A percentile compares a stretch with the other conserved stretches of the same genome.
These are phyloP conservation scores for Nematocida ironsii DNA, from an alignment of 371 early-diverging fungal species.

Conservation along the genomic window DNA sequence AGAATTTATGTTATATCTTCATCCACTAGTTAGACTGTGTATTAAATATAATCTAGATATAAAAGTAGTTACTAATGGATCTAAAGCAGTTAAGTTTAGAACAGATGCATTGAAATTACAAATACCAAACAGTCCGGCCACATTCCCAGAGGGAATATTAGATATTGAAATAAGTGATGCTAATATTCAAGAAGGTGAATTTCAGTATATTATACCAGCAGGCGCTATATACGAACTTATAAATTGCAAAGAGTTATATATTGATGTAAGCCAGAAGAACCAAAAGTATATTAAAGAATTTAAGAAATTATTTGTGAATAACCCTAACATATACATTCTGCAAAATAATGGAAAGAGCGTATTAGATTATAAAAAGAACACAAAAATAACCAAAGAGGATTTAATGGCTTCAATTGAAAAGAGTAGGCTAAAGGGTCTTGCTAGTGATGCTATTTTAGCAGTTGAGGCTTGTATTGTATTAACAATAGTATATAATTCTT, in stretches of 20 bases:
- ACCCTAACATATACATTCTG: neutral
- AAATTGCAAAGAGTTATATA: neutral
- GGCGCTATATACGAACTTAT: no score
- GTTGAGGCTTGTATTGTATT: neutral
- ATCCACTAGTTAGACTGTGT: neutral
- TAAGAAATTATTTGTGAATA: neutral
- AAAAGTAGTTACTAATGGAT: neutral
- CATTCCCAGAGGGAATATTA: no score
- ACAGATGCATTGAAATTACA: no score
- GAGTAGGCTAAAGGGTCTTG: neutral
- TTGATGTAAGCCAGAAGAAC: neutral
- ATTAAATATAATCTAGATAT: neutral
- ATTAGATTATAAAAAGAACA: neutral
- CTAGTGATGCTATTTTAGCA: neutral
- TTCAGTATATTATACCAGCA: no score
- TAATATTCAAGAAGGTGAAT: no score
- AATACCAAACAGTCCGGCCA: no score
- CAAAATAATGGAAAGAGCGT: neutral
- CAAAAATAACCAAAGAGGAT: neutral
- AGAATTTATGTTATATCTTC: neutral
- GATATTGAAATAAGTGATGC: no score
- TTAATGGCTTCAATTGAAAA: neutral
- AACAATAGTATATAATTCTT: neutral
- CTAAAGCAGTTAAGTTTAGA: no score
- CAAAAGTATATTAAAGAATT: neutral